phyloP scores from a whole-genome alignment of 1,284 basidiomycete species.

The Anthracocystis walkeri region DNA sequence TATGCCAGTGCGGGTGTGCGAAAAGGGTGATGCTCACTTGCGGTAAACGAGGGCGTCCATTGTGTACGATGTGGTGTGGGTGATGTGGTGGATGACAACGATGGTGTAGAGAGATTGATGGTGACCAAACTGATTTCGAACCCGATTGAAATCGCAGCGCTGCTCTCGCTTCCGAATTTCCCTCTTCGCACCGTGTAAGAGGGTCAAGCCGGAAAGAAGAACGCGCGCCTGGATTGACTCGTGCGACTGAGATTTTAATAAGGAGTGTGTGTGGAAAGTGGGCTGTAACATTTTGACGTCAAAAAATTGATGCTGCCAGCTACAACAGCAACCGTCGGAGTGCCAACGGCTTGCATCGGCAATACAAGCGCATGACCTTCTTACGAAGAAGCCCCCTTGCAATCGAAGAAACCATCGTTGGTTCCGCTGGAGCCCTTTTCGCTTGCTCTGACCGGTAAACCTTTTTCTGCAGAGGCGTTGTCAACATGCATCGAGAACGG shows the following conservation, averaged over 20 bases:
- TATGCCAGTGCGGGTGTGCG: no score
- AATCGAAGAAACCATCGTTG: neutral
- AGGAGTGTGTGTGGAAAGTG: neutral
- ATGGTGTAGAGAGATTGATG: conserved; percentile 21
- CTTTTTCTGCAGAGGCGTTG: no score
- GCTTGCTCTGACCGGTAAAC: no score
- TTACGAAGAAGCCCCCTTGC: conserved; percentile 1
- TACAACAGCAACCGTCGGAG: conserved; percentile 12
- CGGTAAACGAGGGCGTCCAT: conserved; percentile 63
- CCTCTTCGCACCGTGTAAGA: neutral
- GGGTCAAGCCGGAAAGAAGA: conserved; percentile 30
- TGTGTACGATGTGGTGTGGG: conserved; percentile 23
- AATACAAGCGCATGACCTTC: conserved; percentile 11
- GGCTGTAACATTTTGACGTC: neutral
- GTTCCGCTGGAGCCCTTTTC: neutral
- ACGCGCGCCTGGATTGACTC: conserved; percentile 12
- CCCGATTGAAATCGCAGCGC: conserved; percentile 9
- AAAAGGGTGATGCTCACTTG: conserved; percentile 41
- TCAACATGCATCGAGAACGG: no score
- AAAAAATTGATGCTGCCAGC: no score
- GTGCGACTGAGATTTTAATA: conserved; percentile 5
- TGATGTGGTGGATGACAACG: conserved; percentile 21
- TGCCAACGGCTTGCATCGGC: neutral
- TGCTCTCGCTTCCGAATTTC: conserved; percentile 42
- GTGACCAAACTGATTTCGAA: conserved; percentile 23